phyloP scores from a whole-genome alignment of 768 basidiomycete genomes.

The Termitomyces sp. region DNA sequence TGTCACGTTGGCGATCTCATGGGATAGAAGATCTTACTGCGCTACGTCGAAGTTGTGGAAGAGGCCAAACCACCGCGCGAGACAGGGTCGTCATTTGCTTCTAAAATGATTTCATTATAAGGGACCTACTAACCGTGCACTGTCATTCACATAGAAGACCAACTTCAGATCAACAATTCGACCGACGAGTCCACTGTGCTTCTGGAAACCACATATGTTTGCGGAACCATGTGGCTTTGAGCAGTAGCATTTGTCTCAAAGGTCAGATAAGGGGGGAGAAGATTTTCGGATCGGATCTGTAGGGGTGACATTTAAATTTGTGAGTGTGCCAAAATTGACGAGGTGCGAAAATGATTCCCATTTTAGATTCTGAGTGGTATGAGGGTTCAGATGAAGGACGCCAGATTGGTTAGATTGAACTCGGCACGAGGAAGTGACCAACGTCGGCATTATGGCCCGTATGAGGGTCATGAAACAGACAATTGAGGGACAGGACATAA shows the following conservation, averaged over 20 bases:
- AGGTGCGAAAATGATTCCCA: not conserved
- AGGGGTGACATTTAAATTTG: not conserved
- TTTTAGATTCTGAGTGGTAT: not conserved
- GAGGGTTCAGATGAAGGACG: not conserved
- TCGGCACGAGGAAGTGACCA: not conserved
- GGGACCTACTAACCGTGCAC: not conserved
- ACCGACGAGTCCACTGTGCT: not conserved
- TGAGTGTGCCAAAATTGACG: not conserved
- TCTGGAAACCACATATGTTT: not conserved
- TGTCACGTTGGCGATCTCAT: not conserved
- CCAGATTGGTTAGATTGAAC: conserved; percentile 7
- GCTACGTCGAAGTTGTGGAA: not conserved
- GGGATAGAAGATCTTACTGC: not conserved
- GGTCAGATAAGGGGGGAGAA: not conserved
- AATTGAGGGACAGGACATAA: not conserved
- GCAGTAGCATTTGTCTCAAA: not conserved
- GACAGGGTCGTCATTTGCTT: not conserved
- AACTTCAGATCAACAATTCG: accelerated
- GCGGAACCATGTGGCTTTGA: too few relatives aligned
- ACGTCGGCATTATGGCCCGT: not conserved
- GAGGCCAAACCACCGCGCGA: not conserved
- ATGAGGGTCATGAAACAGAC: not conserved
- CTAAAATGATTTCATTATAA: not conserved
- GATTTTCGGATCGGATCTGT: not conserved
- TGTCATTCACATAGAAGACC: not conserved